phyloP scores from a whole-genome alignment of 2,329 filamentous ascomycete species.

The Xylaria sp. region DNA sequence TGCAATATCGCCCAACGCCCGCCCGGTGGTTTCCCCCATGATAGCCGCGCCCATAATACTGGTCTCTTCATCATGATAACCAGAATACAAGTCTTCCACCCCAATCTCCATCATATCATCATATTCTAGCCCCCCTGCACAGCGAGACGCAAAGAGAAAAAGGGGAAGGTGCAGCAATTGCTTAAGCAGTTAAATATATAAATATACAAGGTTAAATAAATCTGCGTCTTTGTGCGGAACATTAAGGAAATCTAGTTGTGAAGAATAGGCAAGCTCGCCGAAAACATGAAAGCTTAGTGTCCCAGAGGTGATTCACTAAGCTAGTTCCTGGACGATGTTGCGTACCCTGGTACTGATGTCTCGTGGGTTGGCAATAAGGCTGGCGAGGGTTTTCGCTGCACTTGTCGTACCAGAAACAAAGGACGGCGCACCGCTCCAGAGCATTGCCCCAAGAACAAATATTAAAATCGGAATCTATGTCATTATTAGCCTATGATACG shows the following conservation, averaged over 20 bases:
- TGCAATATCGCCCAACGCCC: not conserved
- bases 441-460: constrained; percentile 51
- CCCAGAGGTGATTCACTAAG: not conserved
- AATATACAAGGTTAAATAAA: constrained; percentile 8
- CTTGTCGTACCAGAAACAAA: constrained; percentile 38
- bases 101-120: not conserved
- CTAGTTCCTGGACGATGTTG: constrained; percentile 35
- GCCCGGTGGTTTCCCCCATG: not conserved
- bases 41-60: not conserved
- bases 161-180: not conserved
- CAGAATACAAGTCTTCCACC: not conserved
- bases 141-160: not conserved
- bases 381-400: constrained; percentile 32
- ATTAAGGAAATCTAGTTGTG: not conserved
- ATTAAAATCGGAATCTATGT: constrained; percentile 52
- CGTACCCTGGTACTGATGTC: constrained; percentile 35
- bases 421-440: constrained; percentile 49
- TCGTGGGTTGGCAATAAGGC: constrained; percentile 39
- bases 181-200: constrained; percentile 17
- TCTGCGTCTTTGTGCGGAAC: not conserved
- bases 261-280: not conserved
- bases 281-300: not conserved
- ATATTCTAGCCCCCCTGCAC: not conserved
- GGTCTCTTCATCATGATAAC: constrained; percentile 1
- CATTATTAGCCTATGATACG: constrained; percentile 34